Evolutionary conservation across 1,139 yeast genomes (phyloP).

Genomic region (Hemisphaericaspora lyxosophila): DNA sequence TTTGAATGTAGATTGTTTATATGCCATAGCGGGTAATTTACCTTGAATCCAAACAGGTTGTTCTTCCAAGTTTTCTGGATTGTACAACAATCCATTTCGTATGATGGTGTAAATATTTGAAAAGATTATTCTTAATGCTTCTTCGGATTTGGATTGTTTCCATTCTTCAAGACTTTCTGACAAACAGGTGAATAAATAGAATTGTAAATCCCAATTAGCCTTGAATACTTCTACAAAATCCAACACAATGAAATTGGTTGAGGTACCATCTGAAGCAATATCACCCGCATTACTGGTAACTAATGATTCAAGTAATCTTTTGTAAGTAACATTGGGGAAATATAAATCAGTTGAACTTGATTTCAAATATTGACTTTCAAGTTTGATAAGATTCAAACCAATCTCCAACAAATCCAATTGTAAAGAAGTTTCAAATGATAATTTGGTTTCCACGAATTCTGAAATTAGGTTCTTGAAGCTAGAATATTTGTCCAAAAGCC

Average conservation of each 20-base stretch:
- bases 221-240: constrained; percentile 60
- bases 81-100: constrained; percentile 28
- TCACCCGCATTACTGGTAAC: constrained; percentile 41
- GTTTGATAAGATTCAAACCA: constrained; percentile 57
- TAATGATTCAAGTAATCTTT: constrained; percentile 45
- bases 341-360: constrained; percentile 49
- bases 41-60: constrained; percentile 30
- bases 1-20: constrained; percentile 59
- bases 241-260: constrained; percentile 53
- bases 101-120: constrained; percentile 42
- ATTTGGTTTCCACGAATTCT: constrained; percentile 34
- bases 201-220: constrained; percentile 65
- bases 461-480: constrained; percentile 50
- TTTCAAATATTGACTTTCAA: constrained; percentile 57
- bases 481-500: constrained; percentile 65
- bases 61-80: constrained; percentile 33
- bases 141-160: constrained; percentile 19
- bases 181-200: constrained; percentile 50
- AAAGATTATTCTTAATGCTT: constrained; percentile 26
- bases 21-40: constrained; percentile 54
- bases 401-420: constrained; percentile 66
- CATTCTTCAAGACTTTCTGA: constrained; percentile 23
- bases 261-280: constrained; percentile 44
- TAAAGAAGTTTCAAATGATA: constrained; percentile 41
- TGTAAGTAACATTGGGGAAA: constrained; percentile 63